Base-by-base conservation (phyloP, 2,329 filamentous ascomycete genomes). In the Lojkania enalia region DNA sequence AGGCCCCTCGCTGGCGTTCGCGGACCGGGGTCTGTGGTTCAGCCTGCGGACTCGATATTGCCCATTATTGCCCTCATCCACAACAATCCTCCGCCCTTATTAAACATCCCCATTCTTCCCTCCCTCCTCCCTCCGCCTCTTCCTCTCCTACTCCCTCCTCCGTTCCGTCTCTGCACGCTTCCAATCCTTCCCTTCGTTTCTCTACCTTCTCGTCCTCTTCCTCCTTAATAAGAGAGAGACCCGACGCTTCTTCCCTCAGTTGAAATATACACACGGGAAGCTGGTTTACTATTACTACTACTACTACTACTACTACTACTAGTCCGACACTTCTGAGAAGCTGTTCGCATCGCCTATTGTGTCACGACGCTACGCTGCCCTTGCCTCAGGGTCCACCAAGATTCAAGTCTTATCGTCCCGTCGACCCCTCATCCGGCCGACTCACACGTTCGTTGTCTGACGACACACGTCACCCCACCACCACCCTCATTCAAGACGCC, bases 31-130 rank as follows among this genome's bases (percentile, higher is more conserved):
- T n/a, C 20, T 27, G 12, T 14, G 35, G 29, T 48, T 33, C 45
- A 35, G 45, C 35, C 32, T 27, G 36, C 45, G 40, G 40, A 39
- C 27, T 11, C 31, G 4, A 14, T 9, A 23, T 9, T 15, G 5
- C 20, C 13, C 23, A 23, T 13, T 42, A 48, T 42, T 35, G 37
- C 46, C 18, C 31, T 33, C 20, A 31, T 18, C 4, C 11, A 36
- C 35, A 3, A 27, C 46, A 44, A n/a, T 7, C 23, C 23, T 27
- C 30, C 30, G 30, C 7, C 30, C 7, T 9, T 16, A 54, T 58
- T 57, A 57, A 58, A 58, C 55, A 42, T 15, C n/a, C n/a, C n/a
- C n/a, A n/a, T 30, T 18, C 33, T 20, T 35, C 38, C 44, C 42
- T 36, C 46, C 47, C 36, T 43, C 47, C 32, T 31, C 42, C 33